Evolutionary conservation across 331 rosid species (phyloP).

Genomic region (Quercus lobata): DNA sequence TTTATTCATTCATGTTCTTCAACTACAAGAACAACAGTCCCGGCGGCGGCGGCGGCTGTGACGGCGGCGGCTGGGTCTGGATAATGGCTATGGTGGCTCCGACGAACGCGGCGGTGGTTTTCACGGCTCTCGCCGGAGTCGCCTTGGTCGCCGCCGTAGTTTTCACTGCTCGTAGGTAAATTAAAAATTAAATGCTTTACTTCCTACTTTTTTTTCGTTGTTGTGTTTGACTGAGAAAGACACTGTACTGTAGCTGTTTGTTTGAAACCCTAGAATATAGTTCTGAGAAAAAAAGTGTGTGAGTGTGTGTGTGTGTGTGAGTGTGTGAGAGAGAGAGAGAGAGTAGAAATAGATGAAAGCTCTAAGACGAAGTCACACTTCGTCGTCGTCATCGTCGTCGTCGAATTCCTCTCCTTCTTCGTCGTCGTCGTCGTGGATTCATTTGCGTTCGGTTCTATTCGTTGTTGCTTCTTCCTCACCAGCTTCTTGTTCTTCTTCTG

Average conservation of each 20-base stretch:
- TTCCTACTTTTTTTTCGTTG: too few species aligned
- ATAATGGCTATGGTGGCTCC: constrained; percentile 35
- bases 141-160: constrained; percentile 57
- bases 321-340: neutral
- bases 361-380: constrained; percentile 81
- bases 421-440: constrained; percentile 97
- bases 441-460: constrained; percentile 96
- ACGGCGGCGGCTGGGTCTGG: constrained; percentile 31
- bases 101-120: constrained; percentile 44
- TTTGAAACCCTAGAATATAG: constrained; percentile 25
- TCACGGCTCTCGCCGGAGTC: constrained; percentile 72
- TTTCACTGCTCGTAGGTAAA: constrained; percentile 73
- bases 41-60: constrained; percentile 37
- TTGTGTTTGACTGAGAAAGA: neutral
- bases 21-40: constrained; percentile 40
- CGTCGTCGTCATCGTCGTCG: constrained; percentile 69
- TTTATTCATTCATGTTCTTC: constrained; percentile 51
- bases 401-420: constrained; percentile 79
- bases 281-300: neutral
- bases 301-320: neutral
- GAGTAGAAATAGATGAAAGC: constrained; percentile 78
- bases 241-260: neutral
- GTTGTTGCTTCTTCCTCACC: constrained; percentile 96
- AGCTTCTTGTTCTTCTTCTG: constrained; percentile 87
- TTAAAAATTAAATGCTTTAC: neutral